Evolutionary conservation across 208 protist genomes (phyloP), one percentile per base, ranked within the genome.

Genomic region (Acanthamoeba healyi): DNA sequence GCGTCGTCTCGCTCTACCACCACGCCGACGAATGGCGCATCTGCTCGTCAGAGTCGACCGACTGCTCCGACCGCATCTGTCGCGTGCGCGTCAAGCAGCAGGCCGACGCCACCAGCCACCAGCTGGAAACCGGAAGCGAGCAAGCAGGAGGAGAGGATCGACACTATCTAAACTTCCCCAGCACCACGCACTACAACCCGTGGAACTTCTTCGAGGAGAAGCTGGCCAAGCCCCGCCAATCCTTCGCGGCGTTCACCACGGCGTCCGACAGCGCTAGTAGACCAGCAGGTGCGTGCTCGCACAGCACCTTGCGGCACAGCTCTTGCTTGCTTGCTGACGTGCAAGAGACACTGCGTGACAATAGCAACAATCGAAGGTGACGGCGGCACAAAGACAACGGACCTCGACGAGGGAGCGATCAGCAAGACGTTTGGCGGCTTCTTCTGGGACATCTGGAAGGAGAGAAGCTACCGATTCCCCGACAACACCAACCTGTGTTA

Each of bases 201-300:
- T 84, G 74, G 74, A 51, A 84, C 44, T 84, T 84, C 74, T 84
- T 84, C 29, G 74, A 84, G 74, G 74, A 84, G 44, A 84, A 84
- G 74, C 38, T 84, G 24, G 12, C 38, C 44, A 26, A 56, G 42
- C 32, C 74, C 26, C 74, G 46, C 3, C 74, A 84, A 22, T 56
- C 74, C 42, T 84, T 84, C 12, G 74, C 74, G 4, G 17, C 74
- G 7, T 84, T 84, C 74, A 24, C 74, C 42, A 22, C 42, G 24
- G 74, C 74, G 22, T 29, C 26, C 26, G 42, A 36, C 26, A 56
- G 19, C 32, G 29, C n/a, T 6, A 34, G 36, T 12, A 2, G 10
- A 56, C 2, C 51, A 26, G 26, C 51, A 26, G n/a, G 63, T 72
- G 63, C 7, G 63, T 29, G 7, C 63, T 72, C 22, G n/a, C 61